Evolutionary conservation across 2,329 filamentous ascomycete genomes (phyloP).

Genomic region (Monosporascus sp.): DNA sequence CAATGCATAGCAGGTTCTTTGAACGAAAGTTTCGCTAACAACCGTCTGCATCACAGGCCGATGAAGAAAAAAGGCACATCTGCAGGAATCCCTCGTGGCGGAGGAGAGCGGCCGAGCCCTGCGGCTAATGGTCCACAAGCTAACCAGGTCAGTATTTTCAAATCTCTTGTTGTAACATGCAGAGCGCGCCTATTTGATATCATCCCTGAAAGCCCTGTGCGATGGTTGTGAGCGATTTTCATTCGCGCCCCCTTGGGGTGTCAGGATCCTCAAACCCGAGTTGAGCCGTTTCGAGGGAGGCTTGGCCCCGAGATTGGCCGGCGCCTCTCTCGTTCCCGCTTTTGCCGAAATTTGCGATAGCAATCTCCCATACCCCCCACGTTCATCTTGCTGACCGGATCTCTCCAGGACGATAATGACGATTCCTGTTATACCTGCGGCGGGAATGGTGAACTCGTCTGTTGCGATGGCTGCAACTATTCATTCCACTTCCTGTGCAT

Average conservation of each 20-base stretch:
- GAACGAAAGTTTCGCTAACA: constrained; percentile 13
- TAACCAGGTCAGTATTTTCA: constrained; percentile 45
- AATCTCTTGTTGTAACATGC: not conserved
- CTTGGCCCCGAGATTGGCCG: constrained; percentile 14
- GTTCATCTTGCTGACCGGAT: constrained; percentile 27
- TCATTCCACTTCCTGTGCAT: constrained; percentile 89
- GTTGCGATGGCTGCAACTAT: constrained; percentile 86
- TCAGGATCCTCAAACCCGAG: not conserved
- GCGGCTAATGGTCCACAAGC: constrained; percentile 48
- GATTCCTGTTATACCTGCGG: constrained; percentile 86
- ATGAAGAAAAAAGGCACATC: constrained; percentile 70
- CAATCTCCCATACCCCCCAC: constrained; percentile 19
- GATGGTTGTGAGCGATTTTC: not conserved
- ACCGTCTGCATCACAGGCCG: constrained; percentile 44
- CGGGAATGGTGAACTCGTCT: constrained; percentile 78
- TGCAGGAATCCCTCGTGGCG: constrained; percentile 61
- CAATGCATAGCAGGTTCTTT: constrained; percentile 2
- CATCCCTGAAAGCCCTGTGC: not conserved
- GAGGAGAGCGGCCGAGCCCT: constrained; percentile 60
- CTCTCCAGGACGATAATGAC: constrained; percentile 65
- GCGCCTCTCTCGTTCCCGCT: constrained; percentile 22
- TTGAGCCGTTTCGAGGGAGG: constrained; percentile 9
- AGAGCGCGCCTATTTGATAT: not conserved
- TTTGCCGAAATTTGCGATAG: constrained; percentile 30
- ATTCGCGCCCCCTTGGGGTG: not conserved